A percentile compares a stretch with the other conserved stretches of the same genome.
phyloP scores from a whole-genome alignment of 257 asterid species.

The Scutellaria minor region DNA sequence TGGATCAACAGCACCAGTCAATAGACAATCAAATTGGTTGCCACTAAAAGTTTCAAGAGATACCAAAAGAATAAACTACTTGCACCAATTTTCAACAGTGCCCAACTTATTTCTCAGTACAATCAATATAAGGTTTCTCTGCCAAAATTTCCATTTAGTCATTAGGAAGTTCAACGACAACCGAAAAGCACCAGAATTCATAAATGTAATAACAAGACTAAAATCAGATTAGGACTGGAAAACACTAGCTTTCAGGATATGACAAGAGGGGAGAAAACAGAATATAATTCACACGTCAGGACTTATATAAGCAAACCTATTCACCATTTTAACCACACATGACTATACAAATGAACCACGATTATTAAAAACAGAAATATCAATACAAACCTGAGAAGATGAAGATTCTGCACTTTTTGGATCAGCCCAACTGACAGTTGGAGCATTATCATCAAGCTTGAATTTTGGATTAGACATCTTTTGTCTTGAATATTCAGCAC shows the following conservation, averaged over 20 bases:
- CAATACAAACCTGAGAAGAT: conserved; percentile 69
- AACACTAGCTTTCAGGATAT: not conserved
- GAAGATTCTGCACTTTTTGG: conserved; percentile 86
- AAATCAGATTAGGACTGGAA: not conserved
- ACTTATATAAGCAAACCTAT: conserved; percentile 9
- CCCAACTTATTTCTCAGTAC: not conserved
- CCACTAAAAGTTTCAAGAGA: not conserved
- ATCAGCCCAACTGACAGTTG: conserved; percentile 99
- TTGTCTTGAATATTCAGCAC: conserved; percentile 95
- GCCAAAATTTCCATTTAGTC: conserved; percentile 9
- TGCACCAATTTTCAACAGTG: conserved; percentile 21
- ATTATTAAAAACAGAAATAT: conserved; percentile 8
- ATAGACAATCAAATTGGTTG: not conserved
- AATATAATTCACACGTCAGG: not conserved
- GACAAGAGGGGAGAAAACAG: not conserved
- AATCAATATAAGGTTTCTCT: conserved; percentile 6
- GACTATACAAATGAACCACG: conserved; percentile 13
- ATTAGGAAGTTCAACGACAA: not conserved
- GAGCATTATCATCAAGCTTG: conserved; percentile 88
- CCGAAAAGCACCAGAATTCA: not conserved
- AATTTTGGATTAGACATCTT: conserved; percentile 81
- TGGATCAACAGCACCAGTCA: not conserved
- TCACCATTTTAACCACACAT: not conserved
- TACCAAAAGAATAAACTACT: not conserved
- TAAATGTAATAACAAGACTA: not conserved